Conservation (phyloP, 164 flowering plant genomes). For the Hamamelis virginiana region DNA sequence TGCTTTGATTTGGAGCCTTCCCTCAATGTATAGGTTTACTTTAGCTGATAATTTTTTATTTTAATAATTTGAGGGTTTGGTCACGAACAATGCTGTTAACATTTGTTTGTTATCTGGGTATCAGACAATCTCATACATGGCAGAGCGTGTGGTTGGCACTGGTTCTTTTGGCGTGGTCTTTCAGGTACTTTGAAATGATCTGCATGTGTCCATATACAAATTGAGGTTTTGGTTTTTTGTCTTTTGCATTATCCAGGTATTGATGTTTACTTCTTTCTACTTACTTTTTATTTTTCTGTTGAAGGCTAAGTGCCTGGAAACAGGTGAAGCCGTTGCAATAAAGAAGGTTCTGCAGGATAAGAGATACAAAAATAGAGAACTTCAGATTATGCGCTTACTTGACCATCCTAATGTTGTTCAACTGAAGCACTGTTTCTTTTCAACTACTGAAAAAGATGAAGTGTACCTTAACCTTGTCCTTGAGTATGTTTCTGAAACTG, state of each 20-base stretch:
- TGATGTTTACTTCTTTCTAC: background rate
- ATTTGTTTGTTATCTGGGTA: background rate
- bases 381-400: conserved; percentile 84
- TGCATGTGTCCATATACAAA: background rate
- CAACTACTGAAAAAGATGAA: conserved; percentile 88
- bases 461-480: conserved; percentile 89
- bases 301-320: conserved; percentile 94
- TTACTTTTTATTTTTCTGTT: background rate
- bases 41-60: background rate
- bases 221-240: background rate
- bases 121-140: conserved; percentile 92
- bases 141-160: conserved; percentile 96
- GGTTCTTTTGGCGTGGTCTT: conserved; percentile 99
- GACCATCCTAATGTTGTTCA: conserved; percentile 84
- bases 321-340: conserved; percentile 87
- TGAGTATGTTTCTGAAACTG: conserved; percentile 90
- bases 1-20: background rate
- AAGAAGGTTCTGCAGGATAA: conserved; percentile 97
- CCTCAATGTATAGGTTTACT: too few relatives aligned
- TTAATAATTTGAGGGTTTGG: background rate
- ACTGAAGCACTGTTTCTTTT: conserved; percentile 82
- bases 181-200: conserved; percentile 56
- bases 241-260: background rate
- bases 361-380: conserved; percentile 98
- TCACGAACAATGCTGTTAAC: background rate